Conservation (phyloP, 2,329 filamentous ascomycete species). For the Penicillium sp. region DNA sequence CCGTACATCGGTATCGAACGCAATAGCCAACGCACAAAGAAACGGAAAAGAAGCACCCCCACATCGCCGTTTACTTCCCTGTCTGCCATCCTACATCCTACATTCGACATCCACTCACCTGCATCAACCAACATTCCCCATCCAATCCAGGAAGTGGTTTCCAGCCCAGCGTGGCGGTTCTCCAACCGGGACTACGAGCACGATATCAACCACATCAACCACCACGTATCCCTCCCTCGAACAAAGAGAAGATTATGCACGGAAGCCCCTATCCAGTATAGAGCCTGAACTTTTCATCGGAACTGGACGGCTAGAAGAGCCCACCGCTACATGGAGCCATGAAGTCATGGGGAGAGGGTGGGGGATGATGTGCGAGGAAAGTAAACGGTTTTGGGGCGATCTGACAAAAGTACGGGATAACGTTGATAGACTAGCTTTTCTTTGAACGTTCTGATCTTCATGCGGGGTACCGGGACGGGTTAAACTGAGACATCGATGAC, state of each 20-base stretch:
- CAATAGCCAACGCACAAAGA: constrained; percentile 5
- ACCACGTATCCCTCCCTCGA: background rate
- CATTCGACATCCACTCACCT: background rate
- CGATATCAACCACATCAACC: background rate
- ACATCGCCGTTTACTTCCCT: background rate
- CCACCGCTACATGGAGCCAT: no score
- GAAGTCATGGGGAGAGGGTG: background rate
- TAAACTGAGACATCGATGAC: background rate
- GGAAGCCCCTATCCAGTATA: background rate
- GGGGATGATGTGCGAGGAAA: background rate
- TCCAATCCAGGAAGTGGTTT: background rate
- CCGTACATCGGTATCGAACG: background rate
- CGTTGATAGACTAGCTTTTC: background rate
- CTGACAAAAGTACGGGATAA: background rate
- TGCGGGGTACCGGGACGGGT: background rate
- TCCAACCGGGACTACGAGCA: background rate
- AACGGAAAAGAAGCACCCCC: background rate
- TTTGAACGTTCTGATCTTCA: background rate
- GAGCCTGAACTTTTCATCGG: background rate
- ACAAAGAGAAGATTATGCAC: constrained; percentile 1
- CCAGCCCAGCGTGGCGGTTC: background rate
- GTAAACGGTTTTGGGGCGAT: background rate
- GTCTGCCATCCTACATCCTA: background rate
- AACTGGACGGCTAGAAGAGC: background rate
- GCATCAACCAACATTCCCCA: background rate